phyloP scores from a whole-genome alignment of 768 basidiomycete genomes.

The Amanita subjunquillea region DNA sequence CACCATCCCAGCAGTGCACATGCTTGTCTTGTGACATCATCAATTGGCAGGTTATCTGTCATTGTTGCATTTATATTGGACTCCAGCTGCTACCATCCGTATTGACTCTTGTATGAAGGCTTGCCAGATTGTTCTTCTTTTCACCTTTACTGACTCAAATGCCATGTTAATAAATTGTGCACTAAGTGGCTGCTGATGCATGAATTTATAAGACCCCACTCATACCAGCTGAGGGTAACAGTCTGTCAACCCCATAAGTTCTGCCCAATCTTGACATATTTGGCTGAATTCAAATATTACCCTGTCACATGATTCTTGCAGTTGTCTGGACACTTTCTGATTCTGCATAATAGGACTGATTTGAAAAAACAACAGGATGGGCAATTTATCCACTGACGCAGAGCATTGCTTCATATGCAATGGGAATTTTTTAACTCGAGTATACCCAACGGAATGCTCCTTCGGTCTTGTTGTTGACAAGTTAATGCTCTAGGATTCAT shows the following conservation, averaged over 20 bases:
- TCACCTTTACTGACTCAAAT: too few species aligned
- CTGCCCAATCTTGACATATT: too few species aligned
- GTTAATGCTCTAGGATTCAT: not conserved
- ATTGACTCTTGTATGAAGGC: too few species aligned
- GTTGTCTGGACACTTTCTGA: not conserved
- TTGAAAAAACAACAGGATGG: not conserved
- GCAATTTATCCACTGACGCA: constrained; percentile 2
- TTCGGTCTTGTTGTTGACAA: not conserved
- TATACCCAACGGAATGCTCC: constrained; percentile 1
- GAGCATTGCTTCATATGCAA: not conserved
- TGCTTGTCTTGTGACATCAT: constrained; percentile 4
- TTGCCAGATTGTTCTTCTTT: too few species aligned
- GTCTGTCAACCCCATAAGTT: too few species aligned
- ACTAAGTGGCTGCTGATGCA: too few species aligned
- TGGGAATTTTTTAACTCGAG: not conserved
- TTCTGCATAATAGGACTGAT: not conserved
- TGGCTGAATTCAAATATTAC: too few species aligned
- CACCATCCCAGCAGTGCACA: constrained; percentile 3
- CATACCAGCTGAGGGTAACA: too few species aligned
- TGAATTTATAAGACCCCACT: too few species aligned
- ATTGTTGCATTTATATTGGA: not conserved
- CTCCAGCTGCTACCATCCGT: not conserved
- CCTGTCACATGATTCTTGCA: not conserved
- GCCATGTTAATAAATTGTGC: too few species aligned
- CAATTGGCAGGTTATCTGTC: constrained; percentile 1